Evolutionary conservation across 768 basidiomycete genomes (phyloP).

Genomic region (Kwoniella bestiolae): DNA sequence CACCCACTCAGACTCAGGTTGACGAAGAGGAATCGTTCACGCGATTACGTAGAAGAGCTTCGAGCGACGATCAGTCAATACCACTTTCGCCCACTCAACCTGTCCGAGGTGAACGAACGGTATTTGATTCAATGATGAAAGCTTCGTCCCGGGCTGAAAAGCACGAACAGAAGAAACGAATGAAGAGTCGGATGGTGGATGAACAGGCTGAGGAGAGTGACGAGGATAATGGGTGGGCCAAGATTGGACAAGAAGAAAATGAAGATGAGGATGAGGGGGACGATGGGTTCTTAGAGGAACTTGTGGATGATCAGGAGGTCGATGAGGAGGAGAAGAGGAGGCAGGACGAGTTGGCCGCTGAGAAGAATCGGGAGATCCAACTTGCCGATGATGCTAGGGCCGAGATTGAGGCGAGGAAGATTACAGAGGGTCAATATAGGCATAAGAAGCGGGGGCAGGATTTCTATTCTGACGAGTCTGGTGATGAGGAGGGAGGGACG

Average conservation of each 20-base stretch:
- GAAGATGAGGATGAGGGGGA: slow-evolving; percentile 48
- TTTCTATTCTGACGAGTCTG: slow-evolving; percentile 40
- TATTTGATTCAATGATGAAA: slow-evolving; percentile 34
- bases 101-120: slow-evolving; percentile 10
- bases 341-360: slow-evolving; percentile 42
- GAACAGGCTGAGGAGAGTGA: slow-evolving; percentile 54
- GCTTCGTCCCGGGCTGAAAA: slow-evolving; percentile 11
- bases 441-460: slow-evolving; percentile 39
- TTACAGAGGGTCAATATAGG: slow-evolving; percentile 44
- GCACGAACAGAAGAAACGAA: slow-evolving; percentile 9
- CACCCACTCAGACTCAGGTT: slow-evolving; percentile 31
- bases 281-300: slow-evolving; percentile 36
- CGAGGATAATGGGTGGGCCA: slow-evolving; percentile 51
- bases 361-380: slow-evolving; percentile 45
- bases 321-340: slow-evolving; percentile 37
- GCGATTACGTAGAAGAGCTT: slow-evolving; percentile 8
- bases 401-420: slow-evolving; percentile 37
- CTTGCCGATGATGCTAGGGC: slow-evolving; percentile 42
- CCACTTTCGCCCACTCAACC: slow-evolving; percentile 18
- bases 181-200: slow-evolving; percentile 37
- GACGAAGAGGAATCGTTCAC: slow-evolving; percentile 9
- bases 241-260: slow-evolving; percentile 26
- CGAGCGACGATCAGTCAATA: background rate
- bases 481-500: slow-evolving; percentile 14
- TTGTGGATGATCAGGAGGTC: slow-evolving; percentile 46